phyloP scores from a whole-genome alignment of 2,329 filamentous ascomycete species.

The Acarospora socialis region DNA sequence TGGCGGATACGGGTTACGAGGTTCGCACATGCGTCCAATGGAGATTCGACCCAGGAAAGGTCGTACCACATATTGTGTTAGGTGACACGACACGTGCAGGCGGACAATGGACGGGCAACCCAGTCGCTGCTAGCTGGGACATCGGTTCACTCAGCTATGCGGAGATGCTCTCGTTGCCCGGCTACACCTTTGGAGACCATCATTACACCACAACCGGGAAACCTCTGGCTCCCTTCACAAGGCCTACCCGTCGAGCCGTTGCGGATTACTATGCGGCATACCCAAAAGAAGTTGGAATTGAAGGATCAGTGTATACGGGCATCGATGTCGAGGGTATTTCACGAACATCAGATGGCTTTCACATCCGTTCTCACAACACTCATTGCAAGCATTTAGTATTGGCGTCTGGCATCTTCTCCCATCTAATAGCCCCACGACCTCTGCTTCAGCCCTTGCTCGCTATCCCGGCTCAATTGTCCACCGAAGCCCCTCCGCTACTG shows the following conservation, averaged over 20 bases:
- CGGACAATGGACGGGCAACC: conserved; percentile 46
- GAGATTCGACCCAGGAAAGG: conserved; percentile 35
- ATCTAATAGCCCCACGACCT: conserved; percentile 36
- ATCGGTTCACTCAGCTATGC: conserved; percentile 48
- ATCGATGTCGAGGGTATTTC: conserved; percentile 30
- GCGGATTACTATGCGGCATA: conserved; percentile 42
- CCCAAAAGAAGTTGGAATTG: conserved; percentile 38
- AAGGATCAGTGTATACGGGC: conserved; percentile 30
- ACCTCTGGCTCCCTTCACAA: conserved; percentile 35
- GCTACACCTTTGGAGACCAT: conserved; percentile 43
- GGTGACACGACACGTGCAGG: conserved; percentile 37
- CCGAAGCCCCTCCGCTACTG: conserved; percentile 31
- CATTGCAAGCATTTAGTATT: conserved; percentile 42
- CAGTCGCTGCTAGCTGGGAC: conserved; percentile 37
- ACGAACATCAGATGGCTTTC: conserved; percentile 33
- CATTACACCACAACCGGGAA: conserved; percentile 28
- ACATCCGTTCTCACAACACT: conserved; percentile 37
- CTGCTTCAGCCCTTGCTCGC: conserved; percentile 33
- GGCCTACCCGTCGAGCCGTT: conserved; percentile 40
- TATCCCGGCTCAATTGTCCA: conserved; percentile 15
- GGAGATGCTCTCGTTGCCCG: conserved; percentile 46
- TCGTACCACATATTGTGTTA: conserved; percentile 39
- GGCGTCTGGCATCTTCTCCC: conserved; percentile 45
- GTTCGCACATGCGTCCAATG: conserved; percentile 38
- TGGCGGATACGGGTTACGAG: conserved; percentile 41